Evolutionary conservation across 441 rosid species (phyloP).

Genomic region (Capsella rubella): DNA sequence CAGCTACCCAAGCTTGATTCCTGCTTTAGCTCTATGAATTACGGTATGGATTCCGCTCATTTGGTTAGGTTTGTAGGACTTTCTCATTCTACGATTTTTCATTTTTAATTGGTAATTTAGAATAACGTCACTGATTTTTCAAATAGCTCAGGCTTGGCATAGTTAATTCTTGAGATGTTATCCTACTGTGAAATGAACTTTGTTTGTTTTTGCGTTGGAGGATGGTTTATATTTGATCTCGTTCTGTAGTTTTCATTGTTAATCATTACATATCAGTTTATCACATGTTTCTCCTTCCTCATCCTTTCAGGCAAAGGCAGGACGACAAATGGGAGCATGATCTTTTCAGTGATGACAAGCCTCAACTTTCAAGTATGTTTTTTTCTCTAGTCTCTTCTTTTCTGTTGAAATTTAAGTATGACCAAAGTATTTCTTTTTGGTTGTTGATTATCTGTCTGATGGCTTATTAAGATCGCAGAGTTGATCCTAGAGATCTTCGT

Average conservation of each 20-base stretch:
- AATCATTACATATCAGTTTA: neutral
- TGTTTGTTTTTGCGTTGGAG: neutral
- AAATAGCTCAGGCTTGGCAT: neutral
- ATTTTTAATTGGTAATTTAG: neutral
- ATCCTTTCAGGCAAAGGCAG: slow-evolving; percentile 81
- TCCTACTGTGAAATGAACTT: no score
- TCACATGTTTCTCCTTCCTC: slow-evolving; percentile 1
- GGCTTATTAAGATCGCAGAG: slow-evolving; percentile 70
- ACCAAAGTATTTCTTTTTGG: slow-evolving; percentile 44
- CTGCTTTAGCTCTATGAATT: slow-evolving; percentile 11
- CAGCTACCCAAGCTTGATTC: slow-evolving; percentile 3
- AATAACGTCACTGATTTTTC: neutral
- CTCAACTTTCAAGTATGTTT: slow-evolving; percentile 71
- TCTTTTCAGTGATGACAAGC: slow-evolving; percentile 64
- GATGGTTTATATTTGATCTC: neutral
- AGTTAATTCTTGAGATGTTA: no score
- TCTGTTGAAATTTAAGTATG: slow-evolving; percentile 41
- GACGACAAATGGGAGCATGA: slow-evolving; percentile 99
- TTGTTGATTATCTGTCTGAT: slow-evolving; percentile 54
- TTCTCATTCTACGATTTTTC: neutral
- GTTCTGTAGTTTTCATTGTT: slow-evolving; percentile 7
- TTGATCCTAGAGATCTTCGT: slow-evolving; percentile 84
- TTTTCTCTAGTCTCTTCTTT: slow-evolving; percentile 1
- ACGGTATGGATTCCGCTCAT: neutral
- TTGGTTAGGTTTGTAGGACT: slow-evolving; percentile 9